These are phyloP conservation scores for Actinomucor elegans DNA, from an alignment of 371 early-diverging fungal species.

Conservation along the genomic window DNA sequence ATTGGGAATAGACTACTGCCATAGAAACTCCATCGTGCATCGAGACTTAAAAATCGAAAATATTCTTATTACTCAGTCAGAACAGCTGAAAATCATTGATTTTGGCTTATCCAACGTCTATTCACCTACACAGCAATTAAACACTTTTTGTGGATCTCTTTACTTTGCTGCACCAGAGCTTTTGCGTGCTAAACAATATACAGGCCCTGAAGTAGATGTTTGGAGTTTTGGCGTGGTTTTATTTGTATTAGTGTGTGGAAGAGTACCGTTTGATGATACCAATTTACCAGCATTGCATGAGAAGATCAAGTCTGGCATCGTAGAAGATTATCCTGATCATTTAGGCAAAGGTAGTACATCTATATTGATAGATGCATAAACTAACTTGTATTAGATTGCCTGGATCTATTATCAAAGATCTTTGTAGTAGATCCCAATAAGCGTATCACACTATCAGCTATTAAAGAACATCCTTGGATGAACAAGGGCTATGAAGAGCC, in stretches of 20 bases:
- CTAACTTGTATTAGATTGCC: constrained; percentile 30
- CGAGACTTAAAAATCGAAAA: constrained; percentile 98
- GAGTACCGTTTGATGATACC: constrained; percentile 85
- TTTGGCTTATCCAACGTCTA: constrained; percentile 91
- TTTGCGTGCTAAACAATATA: constrained; percentile 76
- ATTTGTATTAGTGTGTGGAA: constrained; percentile 82
- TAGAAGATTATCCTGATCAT: constrained; percentile 46
- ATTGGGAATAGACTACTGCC: constrained; percentile 58
- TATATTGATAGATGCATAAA: background rate
- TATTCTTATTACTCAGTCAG: constrained; percentile 74
- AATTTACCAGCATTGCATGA: constrained; percentile 62
- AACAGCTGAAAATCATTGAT: constrained; percentile 72
- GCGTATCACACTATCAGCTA: constrained; percentile 42
- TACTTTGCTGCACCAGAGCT: constrained; percentile 90
- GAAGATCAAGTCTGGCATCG: constrained; percentile 61
- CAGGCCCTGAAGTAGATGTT: constrained; percentile 89
- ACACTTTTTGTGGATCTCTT: constrained; percentile 83
- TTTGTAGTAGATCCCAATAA: constrained; percentile 61
- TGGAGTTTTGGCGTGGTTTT: constrained; percentile 93
- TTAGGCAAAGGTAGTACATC: constrained; percentile 36
- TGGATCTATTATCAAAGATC: constrained; percentile 63
- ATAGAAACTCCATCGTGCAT: constrained; percentile 73
- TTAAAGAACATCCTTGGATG: constrained; percentile 73
- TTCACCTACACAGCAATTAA: constrained; percentile 59
- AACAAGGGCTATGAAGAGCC: constrained; percentile 58